These are phyloP conservation scores for Paraphoma chrysanthemicola DNA, from an alignment of 2,329 filamentous ascomycete genomes.

Conservation along the genomic window DNA sequence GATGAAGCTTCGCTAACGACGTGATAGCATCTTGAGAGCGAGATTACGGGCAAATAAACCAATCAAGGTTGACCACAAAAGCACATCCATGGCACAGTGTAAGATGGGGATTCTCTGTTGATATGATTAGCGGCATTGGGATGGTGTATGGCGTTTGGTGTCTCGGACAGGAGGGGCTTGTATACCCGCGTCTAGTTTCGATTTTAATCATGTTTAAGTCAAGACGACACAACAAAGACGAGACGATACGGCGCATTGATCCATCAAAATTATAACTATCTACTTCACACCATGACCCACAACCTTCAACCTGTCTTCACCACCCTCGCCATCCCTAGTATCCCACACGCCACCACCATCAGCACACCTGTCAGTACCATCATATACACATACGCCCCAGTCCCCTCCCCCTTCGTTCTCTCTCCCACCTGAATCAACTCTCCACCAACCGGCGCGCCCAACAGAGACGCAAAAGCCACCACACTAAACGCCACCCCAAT, in stretches of 20 bases:
- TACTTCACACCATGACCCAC: background rate
- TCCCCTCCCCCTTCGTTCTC: background rate
- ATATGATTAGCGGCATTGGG: slow-evolving; percentile 21
- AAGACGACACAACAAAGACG: background rate
- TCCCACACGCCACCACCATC: background rate
- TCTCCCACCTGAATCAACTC: slow-evolving; percentile 20
- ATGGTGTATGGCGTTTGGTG: slow-evolving; percentile 17
- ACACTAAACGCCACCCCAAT: slow-evolving; percentile 29
- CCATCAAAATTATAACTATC: too few relatives aligned
- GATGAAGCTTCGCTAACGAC: slow-evolving; percentile 4
- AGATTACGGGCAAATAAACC: slow-evolving; percentile 35
- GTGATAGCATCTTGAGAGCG: slow-evolving; percentile 39
- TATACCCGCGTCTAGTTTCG: background rate
- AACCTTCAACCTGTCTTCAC: background rate
- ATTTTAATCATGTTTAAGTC: background rate
- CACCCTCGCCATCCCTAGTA: background rate
- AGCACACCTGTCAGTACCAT: slow-evolving; percentile 1
- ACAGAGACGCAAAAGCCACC: slow-evolving; percentile 20
- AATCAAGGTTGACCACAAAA: background rate
- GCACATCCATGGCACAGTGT: background rate
- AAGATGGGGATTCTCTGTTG: background rate
- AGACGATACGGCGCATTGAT: too few relatives aligned
- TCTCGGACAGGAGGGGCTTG: background rate
- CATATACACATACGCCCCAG: slow-evolving; percentile 19
- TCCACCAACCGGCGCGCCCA: slow-evolving; percentile 24